Evolutionary conservation across 345 rosid species (phyloP), one percentile per base, ranked within the genome.

Genomic region (Eucalyptus coolabah): DNA sequence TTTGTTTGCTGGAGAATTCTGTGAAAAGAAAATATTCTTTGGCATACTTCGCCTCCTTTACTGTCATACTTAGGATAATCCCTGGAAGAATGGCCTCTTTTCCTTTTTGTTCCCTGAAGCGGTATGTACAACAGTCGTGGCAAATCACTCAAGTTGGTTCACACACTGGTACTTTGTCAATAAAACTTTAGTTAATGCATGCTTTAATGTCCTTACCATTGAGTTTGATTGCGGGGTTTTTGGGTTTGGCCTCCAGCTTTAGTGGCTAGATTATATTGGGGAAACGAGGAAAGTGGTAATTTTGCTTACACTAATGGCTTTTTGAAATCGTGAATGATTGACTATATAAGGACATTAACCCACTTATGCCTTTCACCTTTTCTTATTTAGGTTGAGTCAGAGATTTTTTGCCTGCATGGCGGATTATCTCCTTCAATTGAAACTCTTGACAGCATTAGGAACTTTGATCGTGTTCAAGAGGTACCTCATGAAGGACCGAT

Each of bases 401-500:
- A 98, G 94, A 97, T 98, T 88, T 98, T 98, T 95, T 98, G 99
- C 92, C 96, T 98, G 88, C 99, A 98, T 88, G 99, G 99, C 91
- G 99, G 99, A 86, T 92, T 98, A 89, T 97, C 99, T 85, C 99
- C 98, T n/a, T 97, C 98, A 32, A 96, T 98, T 80, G 99, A 98
- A 94, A 98, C 99, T 86, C 97, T 98, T 85, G 99, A 98, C 90
- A 96, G 96, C 91, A 94, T 98, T 67, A 94, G 99, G 88, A 97
- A 96, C 89, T 97, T 98, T 91, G 99, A 98, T 82, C 95, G 99
- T 47, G 97, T 97, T 90, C 99, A 98, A 93, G 99, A 97, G 93
- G 99, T 98, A 90, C 99, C 99, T 19, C 98, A 97, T 80, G 99
- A 98, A 93, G 99, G 99, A 51, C 98, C 99, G 53, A 98, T 98